Evolutionary conservation across 306 rosid genomes (phyloP).

Genomic region (Prunus campanulata): DNA sequence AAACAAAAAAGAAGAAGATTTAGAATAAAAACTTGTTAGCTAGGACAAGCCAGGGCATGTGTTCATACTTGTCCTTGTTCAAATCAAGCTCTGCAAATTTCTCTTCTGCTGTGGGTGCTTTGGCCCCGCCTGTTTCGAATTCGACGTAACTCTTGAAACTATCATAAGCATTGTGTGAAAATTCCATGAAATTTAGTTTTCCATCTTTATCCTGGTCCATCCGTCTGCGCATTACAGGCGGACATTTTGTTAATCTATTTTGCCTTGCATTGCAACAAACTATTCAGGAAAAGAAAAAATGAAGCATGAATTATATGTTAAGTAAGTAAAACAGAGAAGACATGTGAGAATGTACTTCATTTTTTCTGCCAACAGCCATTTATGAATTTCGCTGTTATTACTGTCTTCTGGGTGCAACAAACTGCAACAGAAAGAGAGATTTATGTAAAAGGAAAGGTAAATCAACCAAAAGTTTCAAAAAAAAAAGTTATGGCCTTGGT

Average conservation of each 20-base stretch:
- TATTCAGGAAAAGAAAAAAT: not conserved
- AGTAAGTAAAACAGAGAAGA: not conserved
- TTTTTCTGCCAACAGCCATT: conserved; percentile 61
- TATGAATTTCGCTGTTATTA: conserved; percentile 37
- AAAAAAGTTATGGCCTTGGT: not conserved
- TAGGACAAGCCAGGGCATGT: not conserved
- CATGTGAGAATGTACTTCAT: conserved; percentile 21
- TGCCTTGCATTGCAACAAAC: not conserved
- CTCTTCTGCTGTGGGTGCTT: conserved; percentile 33
- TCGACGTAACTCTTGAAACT: conserved; percentile 51
- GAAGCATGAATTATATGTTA: not conserved
- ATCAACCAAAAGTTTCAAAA: not conserved
- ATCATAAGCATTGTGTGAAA: conserved; percentile 35
- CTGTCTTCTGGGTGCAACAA: conserved; percentile 84
- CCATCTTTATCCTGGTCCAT: conserved; percentile 58
- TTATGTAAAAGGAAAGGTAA: not conserved
- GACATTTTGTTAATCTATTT: not conserved
- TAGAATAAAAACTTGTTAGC: not conserved
- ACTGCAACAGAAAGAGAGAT: conserved; percentile 29
- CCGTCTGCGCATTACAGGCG: conserved; percentile 32
- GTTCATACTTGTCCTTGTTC: conserved; percentile 51
- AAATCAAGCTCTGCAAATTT: conserved; percentile 63
- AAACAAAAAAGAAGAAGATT: not conserved
- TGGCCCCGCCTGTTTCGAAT: conserved; percentile 41
- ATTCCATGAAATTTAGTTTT: conserved; percentile 56